Percentiles rank a stretch among this genome's conserved stretches.
phyloP scores from a whole-genome alignment of 371 early-diverging fungal species.

The Circinella umbellata region DNA sequence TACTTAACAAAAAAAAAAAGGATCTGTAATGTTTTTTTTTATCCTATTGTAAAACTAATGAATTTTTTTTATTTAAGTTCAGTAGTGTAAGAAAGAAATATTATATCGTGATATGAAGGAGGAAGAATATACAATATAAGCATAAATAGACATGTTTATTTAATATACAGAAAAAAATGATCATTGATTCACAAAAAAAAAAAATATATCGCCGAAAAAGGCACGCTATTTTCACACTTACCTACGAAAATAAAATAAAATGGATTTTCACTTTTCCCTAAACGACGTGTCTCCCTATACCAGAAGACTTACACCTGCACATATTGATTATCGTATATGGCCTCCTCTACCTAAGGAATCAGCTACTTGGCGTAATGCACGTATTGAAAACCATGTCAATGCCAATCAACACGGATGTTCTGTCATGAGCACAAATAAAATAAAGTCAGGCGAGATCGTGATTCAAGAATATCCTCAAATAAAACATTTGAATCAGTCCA shows the following conservation, averaged over 20 bases:
- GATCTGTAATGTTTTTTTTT: too few species aligned
- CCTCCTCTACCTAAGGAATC: background rate
- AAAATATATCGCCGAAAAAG: background rate
- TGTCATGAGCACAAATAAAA: background rate
- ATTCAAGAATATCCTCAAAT: conserved; percentile 1
- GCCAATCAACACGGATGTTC: background rate
- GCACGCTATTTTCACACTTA: too few species aligned
- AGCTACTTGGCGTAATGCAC: background rate
- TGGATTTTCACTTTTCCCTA: background rate
- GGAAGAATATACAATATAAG: too few species aligned
- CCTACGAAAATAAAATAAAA: background rate
- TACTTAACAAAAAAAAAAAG: too few species aligned
- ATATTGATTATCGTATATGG: conserved; percentile 11
- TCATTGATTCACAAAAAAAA: background rate
- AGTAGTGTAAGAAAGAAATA: too few species aligned
- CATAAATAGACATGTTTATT: too few species aligned
- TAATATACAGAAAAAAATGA: too few species aligned
- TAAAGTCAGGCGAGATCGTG: background rate
- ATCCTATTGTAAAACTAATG: too few species aligned
- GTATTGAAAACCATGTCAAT: background rate
- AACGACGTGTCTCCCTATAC: background rate
- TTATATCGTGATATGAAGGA: too few species aligned
- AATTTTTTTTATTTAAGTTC: too few species aligned
- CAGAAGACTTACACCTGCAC: conserved; percentile 4
- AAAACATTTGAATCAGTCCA: background rate